Percentiles rank a stretch among this genome's conserved stretches.
These are phyloP conservation scores for Pleurozium schreberi DNA, from an alignment of 225 moss, liverwort and hornwort species.

Conservation along the genomic window DNA sequence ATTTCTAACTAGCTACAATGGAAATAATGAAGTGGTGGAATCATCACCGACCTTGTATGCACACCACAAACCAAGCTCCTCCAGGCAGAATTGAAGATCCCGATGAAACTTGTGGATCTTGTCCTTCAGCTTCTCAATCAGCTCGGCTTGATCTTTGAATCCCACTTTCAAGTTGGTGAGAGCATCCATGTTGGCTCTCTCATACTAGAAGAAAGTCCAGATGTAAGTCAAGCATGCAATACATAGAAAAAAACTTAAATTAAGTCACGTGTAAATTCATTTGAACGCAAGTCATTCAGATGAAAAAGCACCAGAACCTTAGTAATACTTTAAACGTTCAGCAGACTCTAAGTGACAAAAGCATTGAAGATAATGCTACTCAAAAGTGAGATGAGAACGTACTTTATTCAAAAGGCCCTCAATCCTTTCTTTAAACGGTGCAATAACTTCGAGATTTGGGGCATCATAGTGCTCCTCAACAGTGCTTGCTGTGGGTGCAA, in stretches of 20 bases:
- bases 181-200: slow-evolving; percentile 27
- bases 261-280: not conserved
- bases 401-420: slow-evolving; percentile 60
- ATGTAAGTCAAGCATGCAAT: not conserved
- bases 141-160: slow-evolving; percentile 73
- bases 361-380: not conserved
- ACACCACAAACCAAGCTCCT: slow-evolving; percentile 82
- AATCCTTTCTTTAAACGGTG: slow-evolving; percentile 33
- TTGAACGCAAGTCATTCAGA: not conserved
- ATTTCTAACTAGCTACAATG: not conserved
- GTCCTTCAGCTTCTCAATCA: slow-evolving; percentile 53
- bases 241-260: not conserved
- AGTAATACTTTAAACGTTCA: not conserved
- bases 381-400: not conserved
- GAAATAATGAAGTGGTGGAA: not conserved
- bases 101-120: slow-evolving; percentile 52
- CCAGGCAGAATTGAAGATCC: slow-evolving; percentile 68
- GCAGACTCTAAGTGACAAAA: not conserved
- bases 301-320: not conserved
- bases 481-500: slow-evolving; percentile 69
- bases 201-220: slow-evolving; percentile 27
- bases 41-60: slow-evolving; percentile 53
- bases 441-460: slow-evolving; percentile 27
- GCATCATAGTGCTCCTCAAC: slow-evolving; percentile 49
- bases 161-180: slow-evolving; percentile 9